A percentile compares a stretch with the other conserved stretches of the same genome.
phyloP scores from a whole-genome alignment of 441 rosid genomes.

The Populus hybrid region DNA sequence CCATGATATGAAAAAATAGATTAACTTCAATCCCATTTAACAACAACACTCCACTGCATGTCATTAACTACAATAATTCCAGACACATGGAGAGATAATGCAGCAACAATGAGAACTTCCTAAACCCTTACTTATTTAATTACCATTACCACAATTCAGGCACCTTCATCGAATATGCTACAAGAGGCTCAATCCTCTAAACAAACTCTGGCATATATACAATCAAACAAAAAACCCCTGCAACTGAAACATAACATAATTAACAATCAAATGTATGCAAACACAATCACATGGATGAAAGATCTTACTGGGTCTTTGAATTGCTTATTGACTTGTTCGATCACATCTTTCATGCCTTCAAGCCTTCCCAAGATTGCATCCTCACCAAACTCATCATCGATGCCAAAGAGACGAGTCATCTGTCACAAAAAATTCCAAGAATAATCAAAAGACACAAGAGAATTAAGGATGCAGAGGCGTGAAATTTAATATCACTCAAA shows the following conservation, averaged over 20 bases:
- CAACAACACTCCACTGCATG: background rate
- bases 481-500: background rate
- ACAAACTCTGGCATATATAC: background rate
- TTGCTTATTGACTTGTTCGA: constrained; percentile 93
- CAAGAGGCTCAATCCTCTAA: background rate
- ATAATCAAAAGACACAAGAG: background rate
- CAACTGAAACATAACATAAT: background rate
- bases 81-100: background rate
- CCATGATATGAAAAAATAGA: too few relatives aligned
- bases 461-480: background rate
- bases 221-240: background rate
- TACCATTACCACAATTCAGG: background rate
- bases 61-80: background rate
- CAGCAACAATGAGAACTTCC: background rate
- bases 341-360: constrained; percentile 97
- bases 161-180: background rate
- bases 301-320: constrained; percentile 89
- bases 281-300: constrained; percentile 12
- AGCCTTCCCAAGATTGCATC: constrained; percentile 96
- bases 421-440: constrained; percentile 27
- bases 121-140: background rate
- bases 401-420: constrained; percentile 85
- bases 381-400: constrained; percentile 90
- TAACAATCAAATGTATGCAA: background rate
- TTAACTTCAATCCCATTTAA: background rate